Conservation (phyloP, 1,284 basidiomycete genomes). For the Puccinia triticina region DNA sequence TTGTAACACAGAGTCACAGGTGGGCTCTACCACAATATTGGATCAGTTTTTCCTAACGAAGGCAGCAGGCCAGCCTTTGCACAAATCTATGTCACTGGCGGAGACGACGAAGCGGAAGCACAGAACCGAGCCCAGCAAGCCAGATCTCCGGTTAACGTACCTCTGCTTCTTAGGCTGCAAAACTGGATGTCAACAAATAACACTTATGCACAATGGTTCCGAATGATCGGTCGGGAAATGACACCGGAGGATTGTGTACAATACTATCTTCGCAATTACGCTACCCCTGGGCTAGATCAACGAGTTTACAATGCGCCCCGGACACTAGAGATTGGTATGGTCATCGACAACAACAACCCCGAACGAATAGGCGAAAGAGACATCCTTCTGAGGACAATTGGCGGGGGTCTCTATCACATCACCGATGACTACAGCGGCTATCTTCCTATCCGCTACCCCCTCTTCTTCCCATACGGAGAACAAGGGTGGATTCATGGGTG, state of each 20-base stretch:
- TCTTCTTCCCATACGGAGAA: conserved; percentile 26
- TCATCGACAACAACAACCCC: background rate
- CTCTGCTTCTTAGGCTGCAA: background rate
- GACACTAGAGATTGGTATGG: background rate
- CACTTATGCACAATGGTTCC: background rate
- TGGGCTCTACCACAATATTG: background rate
- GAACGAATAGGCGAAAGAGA: background rate
- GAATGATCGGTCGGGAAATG: background rate
- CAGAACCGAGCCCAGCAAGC: background rate
- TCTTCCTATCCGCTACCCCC: conserved; percentile 20
- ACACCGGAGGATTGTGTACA: background rate
- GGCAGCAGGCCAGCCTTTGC: background rate
- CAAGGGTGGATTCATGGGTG: too few species aligned
- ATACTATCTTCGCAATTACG: background rate
- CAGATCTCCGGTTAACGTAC: background rate
- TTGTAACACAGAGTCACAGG: conserved; percentile 9
- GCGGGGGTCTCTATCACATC: background rate
- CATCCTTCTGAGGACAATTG: background rate
- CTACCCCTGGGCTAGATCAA: background rate
- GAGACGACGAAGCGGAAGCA: background rate
- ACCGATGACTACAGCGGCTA: conserved; percentile 17
- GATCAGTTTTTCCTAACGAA: background rate
- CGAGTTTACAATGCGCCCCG: conserved; percentile 3
- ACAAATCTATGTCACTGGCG: conserved; percentile 23
- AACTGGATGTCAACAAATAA: background rate